A percentile compares a stretch with the other conserved stretches of the same genome.
Evolutionary conservation across 805 yeast genomes (phyloP).

Genomic region (Kuraishia hungarica): DNA sequence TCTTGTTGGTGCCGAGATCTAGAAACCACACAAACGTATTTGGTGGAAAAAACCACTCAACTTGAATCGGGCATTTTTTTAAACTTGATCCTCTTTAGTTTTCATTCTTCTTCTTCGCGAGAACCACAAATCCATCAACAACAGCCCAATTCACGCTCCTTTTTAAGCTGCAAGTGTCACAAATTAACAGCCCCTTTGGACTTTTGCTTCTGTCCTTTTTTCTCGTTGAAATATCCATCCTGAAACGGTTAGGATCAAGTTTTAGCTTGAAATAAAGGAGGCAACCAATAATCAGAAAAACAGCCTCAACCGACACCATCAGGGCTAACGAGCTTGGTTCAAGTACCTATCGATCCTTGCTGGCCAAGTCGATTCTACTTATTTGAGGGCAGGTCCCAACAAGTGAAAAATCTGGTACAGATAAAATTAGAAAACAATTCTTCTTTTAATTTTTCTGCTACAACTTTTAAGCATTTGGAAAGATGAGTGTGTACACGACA

Average conservation of each 20-base stretch:
- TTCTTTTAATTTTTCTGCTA: too few species aligned
- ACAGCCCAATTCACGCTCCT: neutral
- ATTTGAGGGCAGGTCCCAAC: neutral
- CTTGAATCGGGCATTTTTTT: neutral
- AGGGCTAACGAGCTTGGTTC: neutral
- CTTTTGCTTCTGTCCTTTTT: neutral
- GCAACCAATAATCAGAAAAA: neutral
- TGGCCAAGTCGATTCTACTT: neutral
- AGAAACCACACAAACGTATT: neutral
- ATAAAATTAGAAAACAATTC: too few species aligned
- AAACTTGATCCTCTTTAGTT: neutral
- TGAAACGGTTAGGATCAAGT: neutral
- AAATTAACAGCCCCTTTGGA: neutral
- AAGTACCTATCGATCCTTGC: neutral
- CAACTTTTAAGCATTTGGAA: neutral
- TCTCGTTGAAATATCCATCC: neutral
- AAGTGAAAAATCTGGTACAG: neutral
- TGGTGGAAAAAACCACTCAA: neutral
- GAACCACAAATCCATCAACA: neutral
- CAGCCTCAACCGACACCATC: neutral
- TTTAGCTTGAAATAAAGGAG: neutral
- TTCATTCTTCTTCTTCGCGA: neutral
- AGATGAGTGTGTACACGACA: slow-evolving; percentile 1
- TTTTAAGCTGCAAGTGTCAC: neutral
- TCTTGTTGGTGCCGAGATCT: neutral